Base-by-base conservation (phyloP, 148 eudicot species). In the Polygonum aviculare region DNA sequence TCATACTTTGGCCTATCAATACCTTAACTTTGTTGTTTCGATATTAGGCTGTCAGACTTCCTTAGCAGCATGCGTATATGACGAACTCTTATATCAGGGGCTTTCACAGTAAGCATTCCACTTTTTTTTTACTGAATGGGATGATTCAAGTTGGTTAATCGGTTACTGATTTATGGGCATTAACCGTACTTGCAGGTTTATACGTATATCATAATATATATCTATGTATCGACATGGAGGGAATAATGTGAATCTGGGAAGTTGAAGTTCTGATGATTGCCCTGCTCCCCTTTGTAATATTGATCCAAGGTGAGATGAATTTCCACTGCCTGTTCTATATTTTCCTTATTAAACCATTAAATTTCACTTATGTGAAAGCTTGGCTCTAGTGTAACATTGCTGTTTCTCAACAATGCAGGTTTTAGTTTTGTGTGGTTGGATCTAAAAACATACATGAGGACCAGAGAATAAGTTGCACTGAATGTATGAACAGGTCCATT, bases 41-140 rank as follows among this genome's bases (percentile, higher is more conserved):
- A 39, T 36, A 81, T 72, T 85, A 88, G 92, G 87, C 92, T 90
- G 54, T 86, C 88, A 21, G 95, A 90, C 49, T 87, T 88, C 83
- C 90, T 88, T 48, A 72, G 78, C 72, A 75, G 76, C 82, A 26
- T 90, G 87, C 88, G 65, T 47, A 75, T 90, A 72, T 81, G 92
- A 67, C 16, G 44, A 67, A 67, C 41, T 67, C 72, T 67, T 67
- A 35, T 36, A 41, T 10, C 5, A 12, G 45, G 15, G 44, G 44
- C 72, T 67, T 16, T 36, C 72, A 67, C 5, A 36, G 72, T 67
- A 67, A 67, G 72, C 44, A 36, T 36, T 67, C 16, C 0, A 16
- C 44, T 67, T 14, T 67, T 36, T 36, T 7, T 6, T 6, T 6
- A 10, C 2, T 44, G 9, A 10, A 8, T 6, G 47, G 11, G 9